These are phyloP conservation scores for Pseudomicrostroma phylloplanum DNA, from an alignment of 1,284 basidiomycete species.

Conservation along the genomic window DNA sequence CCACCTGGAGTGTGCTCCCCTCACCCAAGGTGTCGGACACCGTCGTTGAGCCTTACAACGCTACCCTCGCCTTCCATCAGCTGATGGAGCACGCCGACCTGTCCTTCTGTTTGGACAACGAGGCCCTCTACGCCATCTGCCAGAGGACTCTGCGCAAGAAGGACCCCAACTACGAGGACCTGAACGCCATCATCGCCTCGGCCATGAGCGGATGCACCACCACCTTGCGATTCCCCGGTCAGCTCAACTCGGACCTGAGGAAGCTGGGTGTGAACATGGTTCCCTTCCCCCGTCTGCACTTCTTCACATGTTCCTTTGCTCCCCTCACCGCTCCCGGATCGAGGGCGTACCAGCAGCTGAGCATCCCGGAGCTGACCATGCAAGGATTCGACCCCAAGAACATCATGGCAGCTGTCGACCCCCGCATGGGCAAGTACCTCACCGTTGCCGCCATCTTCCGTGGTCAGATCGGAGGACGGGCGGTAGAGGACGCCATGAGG, in stretches of 20 bases:
- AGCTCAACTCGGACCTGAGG: conserved; percentile 67
- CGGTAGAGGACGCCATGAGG: conserved; percentile 44
- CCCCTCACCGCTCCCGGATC: conserved; percentile 48
- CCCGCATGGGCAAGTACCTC: conserved; percentile 57
- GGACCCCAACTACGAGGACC: conserved; percentile 46
- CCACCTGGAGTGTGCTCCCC: conserved; percentile 85
- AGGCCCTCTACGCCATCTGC: conserved; percentile 84
- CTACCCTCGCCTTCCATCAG: conserved; percentile 81
- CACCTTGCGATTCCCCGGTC: conserved; percentile 81
- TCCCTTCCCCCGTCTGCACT: conserved; percentile 52
- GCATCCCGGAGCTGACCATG: conserved; percentile 44
- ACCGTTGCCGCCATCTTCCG: conserved; percentile 53
- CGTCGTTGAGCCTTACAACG: conserved; percentile 91
- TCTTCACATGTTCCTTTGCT: conserved; percentile 51
- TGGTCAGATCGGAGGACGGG: conserved; percentile 53
- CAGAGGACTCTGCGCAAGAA: conserved; percentile 68
- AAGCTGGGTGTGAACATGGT: conserved; percentile 85
- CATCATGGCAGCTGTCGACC: conserved; percentile 69
- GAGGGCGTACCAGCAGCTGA: conserved; percentile 57
- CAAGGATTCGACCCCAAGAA: conserved; percentile 48
- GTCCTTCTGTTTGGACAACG: conserved; percentile 86
- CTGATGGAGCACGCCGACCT: conserved; percentile 82
- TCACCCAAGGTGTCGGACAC: conserved; percentile 93
- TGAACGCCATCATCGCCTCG: conserved; percentile 62
- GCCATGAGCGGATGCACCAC: conserved; percentile 88